phyloP scores from a whole-genome alignment of 2,329 filamentous ascomycete genomes.

The Cladosporium sp. region DNA sequence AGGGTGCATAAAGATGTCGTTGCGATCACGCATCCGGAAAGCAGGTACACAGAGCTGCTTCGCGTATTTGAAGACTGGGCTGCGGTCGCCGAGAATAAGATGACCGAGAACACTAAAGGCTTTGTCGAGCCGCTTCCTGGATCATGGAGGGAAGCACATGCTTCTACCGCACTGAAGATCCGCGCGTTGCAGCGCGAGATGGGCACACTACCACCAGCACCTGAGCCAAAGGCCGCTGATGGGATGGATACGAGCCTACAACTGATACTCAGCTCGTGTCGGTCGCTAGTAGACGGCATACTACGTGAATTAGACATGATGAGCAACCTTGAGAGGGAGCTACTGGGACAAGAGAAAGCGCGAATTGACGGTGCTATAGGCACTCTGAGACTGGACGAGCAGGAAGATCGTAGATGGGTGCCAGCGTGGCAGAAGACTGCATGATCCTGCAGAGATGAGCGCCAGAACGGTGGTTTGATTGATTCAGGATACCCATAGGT shows the following conservation, averaged over 20 bases:
- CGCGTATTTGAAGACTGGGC: constrained; percentile 60
- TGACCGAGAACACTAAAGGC: constrained; percentile 36
- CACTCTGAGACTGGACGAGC: background rate
- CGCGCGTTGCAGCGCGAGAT: constrained; percentile 52
- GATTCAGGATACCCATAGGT: constrained; percentile 10
- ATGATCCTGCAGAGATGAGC: background rate
- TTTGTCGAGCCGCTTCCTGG: constrained; percentile 56
- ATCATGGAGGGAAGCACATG: constrained; percentile 57
- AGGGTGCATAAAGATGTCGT: constrained; percentile 9
- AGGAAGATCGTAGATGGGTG: background rate
- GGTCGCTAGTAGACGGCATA: constrained; percentile 55
- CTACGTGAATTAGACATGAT: constrained; percentile 59
- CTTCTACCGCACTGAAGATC: constrained; percentile 50
- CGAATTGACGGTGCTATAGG: constrained; percentile 48
- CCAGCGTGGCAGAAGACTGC: constrained; percentile 7
- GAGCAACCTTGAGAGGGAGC: constrained; percentile 58
- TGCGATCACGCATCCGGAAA: constrained; percentile 6
- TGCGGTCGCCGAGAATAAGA: constrained; percentile 25
- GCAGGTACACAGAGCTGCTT: constrained; percentile 51
- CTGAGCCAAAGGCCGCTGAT: constrained; percentile 18
- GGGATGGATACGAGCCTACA: constrained; percentile 38
- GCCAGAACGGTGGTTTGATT: background rate
- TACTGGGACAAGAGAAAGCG: constrained; percentile 51
- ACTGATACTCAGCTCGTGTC: constrained; percentile 47
- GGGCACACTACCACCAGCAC: constrained; percentile 38